These are phyloP conservation scores for Chaetomium tenue DNA, from an alignment of 495 filamentous ascomycete genomes.

Conservation along the genomic window DNA sequence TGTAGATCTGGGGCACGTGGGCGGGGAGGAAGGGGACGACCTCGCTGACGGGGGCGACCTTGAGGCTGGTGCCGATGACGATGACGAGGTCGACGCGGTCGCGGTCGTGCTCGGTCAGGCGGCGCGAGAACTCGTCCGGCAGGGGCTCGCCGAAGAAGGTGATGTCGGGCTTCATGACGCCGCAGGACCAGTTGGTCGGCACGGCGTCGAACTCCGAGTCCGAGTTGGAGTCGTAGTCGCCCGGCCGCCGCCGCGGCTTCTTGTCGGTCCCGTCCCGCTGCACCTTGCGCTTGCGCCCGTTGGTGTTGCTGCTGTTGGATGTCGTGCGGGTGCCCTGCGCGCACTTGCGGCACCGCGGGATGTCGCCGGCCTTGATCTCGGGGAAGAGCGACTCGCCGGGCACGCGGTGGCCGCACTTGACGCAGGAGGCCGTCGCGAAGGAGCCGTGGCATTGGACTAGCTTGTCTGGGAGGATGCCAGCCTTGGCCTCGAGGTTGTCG, in stretches of 20 bases:
- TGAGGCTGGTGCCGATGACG: conserved; percentile 94
- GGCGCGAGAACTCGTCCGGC: conserved; percentile 77
- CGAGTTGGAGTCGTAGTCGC: conserved; percentile 68
- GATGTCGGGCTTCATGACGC: conserved; percentile 99
- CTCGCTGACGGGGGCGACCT: conserved; percentile 92
- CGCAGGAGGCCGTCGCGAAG: conserved; percentile 87
- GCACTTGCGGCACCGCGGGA: conserved; percentile 64
- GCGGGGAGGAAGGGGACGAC: conserved; percentile 77
- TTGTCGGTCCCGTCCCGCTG: conserved; percentile 60
- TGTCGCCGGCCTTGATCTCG: conserved; percentile 70
- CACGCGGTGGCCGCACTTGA: conserved; percentile 77
- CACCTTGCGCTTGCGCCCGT: conserved; percentile 69
- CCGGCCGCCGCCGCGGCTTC: conserved; percentile 53
- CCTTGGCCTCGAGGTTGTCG: conserved; percentile 89
- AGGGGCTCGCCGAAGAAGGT: conserved; percentile 95
- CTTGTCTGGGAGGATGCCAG: conserved; percentile 78
- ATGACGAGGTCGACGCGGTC: conserved; percentile 85
- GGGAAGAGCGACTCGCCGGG: conserved; percentile 71
- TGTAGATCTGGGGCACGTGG: conserved; percentile 88
- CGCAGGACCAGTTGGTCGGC: conserved; percentile 44
- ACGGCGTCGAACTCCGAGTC: conserved; percentile 64
- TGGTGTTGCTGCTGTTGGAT: conserved; percentile 21
- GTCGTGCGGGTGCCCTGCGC: conserved; percentile 48
- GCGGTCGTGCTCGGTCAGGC: conserved; percentile 74
- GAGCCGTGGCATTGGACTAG: conserved; percentile 96